These are phyloP conservation scores for Aspergillus sp. DNA, from an alignment of 2,329 filamentous ascomycete species.

Conservation along the genomic window DNA sequence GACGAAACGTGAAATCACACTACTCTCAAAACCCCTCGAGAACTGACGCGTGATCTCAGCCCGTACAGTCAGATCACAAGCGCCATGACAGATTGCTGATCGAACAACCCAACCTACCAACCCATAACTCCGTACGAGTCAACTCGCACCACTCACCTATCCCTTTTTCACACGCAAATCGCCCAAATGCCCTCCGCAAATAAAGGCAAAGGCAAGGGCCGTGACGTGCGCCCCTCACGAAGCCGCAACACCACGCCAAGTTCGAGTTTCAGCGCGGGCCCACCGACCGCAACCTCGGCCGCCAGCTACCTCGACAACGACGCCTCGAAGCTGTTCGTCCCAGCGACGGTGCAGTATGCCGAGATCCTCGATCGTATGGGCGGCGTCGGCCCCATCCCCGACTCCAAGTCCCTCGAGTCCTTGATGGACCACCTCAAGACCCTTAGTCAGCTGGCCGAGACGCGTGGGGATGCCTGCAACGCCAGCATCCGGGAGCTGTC, in stretches of 20 bases:
- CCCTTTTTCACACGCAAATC: too few relatives aligned
- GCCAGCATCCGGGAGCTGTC: constrained; percentile 59
- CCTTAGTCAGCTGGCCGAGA: constrained; percentile 57
- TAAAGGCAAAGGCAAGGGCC: constrained; percentile 54
- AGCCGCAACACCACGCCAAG: constrained; percentile 64
- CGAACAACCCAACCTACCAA: too few relatives aligned
- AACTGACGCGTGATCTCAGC: too few relatives aligned
- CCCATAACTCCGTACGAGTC: too few relatives aligned
- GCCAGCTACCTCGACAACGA: constrained; percentile 56
- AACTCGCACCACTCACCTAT: too few relatives aligned
- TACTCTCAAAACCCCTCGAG: too few relatives aligned
- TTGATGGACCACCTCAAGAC: constrained; percentile 55
- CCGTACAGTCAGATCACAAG: too few relatives aligned
- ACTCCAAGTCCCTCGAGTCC: constrained; percentile 47
- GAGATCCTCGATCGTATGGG: constrained; percentile 57
- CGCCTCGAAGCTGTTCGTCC: constrained; percentile 47
- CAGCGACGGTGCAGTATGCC: constrained; percentile 52
- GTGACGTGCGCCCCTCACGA: constrained; percentile 52
- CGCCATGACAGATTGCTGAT: too few relatives aligned
- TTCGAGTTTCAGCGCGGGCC: constrained; percentile 50
- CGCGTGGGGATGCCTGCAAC: constrained; percentile 58
- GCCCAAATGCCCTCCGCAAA: constrained; percentile 41
- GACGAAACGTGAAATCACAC: too few relatives aligned
- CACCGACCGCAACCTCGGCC: constrained; percentile 32
- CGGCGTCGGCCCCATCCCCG: constrained; percentile 46